Conservation (phyloP, 352 stramenopile species). For the Pythium apleroticum region DNA sequence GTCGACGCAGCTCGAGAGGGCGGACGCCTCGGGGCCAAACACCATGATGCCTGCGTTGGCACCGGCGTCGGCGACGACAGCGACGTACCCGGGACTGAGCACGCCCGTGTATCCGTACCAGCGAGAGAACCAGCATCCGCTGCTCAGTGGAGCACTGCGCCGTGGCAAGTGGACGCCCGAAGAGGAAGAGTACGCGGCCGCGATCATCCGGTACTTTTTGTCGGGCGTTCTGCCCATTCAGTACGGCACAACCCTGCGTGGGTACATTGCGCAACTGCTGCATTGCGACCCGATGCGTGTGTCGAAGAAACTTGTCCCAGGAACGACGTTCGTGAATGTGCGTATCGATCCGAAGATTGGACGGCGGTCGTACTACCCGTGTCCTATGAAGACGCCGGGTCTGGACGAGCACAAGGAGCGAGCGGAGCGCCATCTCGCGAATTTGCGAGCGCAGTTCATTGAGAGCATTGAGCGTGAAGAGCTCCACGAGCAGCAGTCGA, state of each 20-base stretch:
- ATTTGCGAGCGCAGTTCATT: slow-evolving; percentile 49
- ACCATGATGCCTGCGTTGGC: neutral
- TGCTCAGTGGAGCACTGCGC: slow-evolving; percentile 35
- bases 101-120: slow-evolving; percentile 19
- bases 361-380: slow-evolving; percentile 65
- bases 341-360: slow-evolving; percentile 78
- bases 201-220: slow-evolving; percentile 73
- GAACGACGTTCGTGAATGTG: slow-evolving; percentile 57
- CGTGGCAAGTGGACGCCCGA: slow-evolving; percentile 74
- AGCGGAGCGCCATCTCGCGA: slow-evolving; percentile 38
- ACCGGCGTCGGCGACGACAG: neutral
- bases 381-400: slow-evolving; percentile 42
- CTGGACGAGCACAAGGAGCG: slow-evolving; percentile 41
- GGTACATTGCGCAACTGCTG: slow-evolving; percentile 66
- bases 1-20: slow-evolving; percentile 18
- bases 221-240: slow-evolving; percentile 61
- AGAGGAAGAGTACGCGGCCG: slow-evolving; percentile 64
- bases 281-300: slow-evolving; percentile 80
- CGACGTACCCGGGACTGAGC: slow-evolving; percentile 5
- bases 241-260: slow-evolving; percentile 71
- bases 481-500: slow-evolving; percentile 8
- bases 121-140: slow-evolving; percentile 14
- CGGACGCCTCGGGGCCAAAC: neutral
- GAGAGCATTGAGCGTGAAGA: slow-evolving; percentile 66
- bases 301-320: slow-evolving; percentile 75